These are phyloP conservation scores for Fusarium sp. DNA, from an alignment of 2,329 filamentous ascomycete genomes.

Conservation along the genomic window DNA sequence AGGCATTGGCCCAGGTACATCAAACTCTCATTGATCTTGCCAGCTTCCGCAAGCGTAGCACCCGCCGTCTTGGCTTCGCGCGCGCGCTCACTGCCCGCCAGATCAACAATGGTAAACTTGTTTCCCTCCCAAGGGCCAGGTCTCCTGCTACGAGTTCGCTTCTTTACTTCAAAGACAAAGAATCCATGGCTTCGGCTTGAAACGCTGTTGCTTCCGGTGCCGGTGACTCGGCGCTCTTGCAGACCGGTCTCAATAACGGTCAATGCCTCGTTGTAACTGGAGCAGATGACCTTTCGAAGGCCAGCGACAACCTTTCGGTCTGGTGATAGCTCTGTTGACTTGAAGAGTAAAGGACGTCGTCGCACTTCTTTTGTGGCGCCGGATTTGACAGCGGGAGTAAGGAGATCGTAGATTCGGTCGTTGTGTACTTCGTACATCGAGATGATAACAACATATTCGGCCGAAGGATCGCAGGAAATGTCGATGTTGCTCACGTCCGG, in stretches of 20 bases:
- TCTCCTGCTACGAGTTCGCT: constrained; percentile 62
- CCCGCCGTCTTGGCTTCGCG: constrained; percentile 94
- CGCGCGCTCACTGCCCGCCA: constrained; percentile 93
- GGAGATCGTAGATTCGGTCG: constrained; percentile 93
- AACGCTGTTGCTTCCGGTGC: constrained; percentile 91
- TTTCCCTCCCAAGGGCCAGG: constrained; percentile 76
- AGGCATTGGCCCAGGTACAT: constrained; percentile 99
- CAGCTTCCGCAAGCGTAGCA: constrained; percentile 90
- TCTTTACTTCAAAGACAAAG: constrained; percentile 95
- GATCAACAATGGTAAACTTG: constrained; percentile 86
- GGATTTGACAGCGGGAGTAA: constrained; percentile 71
- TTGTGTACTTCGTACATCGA: constrained; percentile 99
- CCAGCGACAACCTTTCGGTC: constrained; percentile 96
- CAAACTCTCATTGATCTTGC: constrained; percentile 97
- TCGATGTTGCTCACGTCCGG: constrained; percentile 79
- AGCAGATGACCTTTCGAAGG: constrained; percentile 88
- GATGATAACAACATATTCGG: constrained; percentile 87
- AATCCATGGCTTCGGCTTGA: constrained; percentile 95
- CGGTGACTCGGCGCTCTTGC: constrained; percentile 85
- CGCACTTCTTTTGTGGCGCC: constrained; percentile 74
- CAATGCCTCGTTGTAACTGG: constrained; percentile 82
- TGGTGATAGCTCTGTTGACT: constrained; percentile 85
- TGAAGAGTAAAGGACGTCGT: constrained; percentile 89
- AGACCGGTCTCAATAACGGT: constrained; percentile 91
- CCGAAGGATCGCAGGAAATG: constrained; percentile 66